phyloP scores from a whole-genome alignment of 129 eudicot species.

The Gnaphalium uliginosum region DNA sequence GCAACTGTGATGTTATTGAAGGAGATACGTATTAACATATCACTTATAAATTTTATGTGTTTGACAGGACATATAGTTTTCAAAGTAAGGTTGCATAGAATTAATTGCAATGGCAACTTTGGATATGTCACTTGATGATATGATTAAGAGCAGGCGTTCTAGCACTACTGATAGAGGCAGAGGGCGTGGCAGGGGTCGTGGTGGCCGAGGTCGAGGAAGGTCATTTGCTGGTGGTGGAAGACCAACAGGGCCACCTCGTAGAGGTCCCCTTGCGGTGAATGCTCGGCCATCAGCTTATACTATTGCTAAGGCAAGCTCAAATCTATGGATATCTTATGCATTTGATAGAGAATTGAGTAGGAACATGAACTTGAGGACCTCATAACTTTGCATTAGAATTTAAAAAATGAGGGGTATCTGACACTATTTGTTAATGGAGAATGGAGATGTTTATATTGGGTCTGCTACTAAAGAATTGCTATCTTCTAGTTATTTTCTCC shows the following conservation, averaged over 20 bases:
- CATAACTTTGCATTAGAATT: slow-evolving; percentile 35
- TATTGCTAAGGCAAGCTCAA: slow-evolving; percentile 98
- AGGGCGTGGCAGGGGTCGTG: slow-evolving; percentile 68
- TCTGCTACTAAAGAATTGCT: slow-evolving; percentile 38
- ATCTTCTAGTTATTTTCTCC: not conserved
- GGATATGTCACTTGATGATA: slow-evolving; percentile 78
- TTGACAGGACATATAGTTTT: slow-evolving; percentile 33
- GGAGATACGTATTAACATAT: not conserved
- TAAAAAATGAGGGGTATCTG: slow-evolving; percentile 39
- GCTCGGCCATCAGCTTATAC: slow-evolving; percentile 64
- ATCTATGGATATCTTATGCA: slow-evolving; percentile 66
- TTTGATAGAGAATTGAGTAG: slow-evolving; percentile 50
- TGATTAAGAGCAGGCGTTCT: slow-evolving; percentile 66
- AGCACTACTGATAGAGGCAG: slow-evolving; percentile 55
- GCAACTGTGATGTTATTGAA: not conserved
- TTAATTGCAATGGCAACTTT: slow-evolving; percentile 58
- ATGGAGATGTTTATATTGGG: slow-evolving; percentile 51
- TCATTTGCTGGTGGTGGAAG: slow-evolving; percentile 64
- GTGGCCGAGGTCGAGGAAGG: slow-evolving; percentile 69
- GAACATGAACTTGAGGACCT: slow-evolving; percentile 38
- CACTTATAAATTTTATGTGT: not conserved
- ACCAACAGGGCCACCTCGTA: slow-evolving; percentile 61
- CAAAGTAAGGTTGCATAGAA: slow-evolving; percentile 19
- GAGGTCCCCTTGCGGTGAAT: slow-evolving; percentile 66
- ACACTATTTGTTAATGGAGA: slow-evolving; percentile 51